Conservation (phyloP, 2,329 filamentous ascomycete genomes). For the Colletotrichum siamense region DNA sequence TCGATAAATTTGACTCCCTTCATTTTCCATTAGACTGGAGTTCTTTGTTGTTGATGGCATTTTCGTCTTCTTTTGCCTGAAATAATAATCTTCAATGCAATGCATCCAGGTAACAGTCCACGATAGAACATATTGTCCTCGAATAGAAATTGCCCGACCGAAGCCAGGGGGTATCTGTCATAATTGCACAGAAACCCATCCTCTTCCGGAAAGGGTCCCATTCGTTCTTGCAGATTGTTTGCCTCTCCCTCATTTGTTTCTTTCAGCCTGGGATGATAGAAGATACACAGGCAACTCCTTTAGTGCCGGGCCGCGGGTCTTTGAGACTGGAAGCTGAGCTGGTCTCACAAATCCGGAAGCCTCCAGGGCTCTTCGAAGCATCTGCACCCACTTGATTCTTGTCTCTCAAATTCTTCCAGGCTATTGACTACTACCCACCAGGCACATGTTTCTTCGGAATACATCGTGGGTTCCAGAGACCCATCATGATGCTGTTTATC, state of each 20-base stretch:
- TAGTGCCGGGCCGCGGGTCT: not conserved
- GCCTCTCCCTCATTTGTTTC: not conserved
- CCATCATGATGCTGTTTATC: not conserved
- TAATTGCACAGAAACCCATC: not conserved
- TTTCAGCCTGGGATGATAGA: not conserved
- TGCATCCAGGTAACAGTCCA: not conserved
- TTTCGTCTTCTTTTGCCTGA: not conserved
- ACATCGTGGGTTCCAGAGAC: not conserved
- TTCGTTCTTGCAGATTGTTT: not conserved
- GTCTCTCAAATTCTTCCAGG: not conserved
- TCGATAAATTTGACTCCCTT: not conserved
- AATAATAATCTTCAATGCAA: not conserved
- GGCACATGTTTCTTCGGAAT: not conserved
- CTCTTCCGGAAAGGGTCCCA: not conserved
- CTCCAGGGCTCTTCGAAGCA: not conserved
- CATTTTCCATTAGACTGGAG: not conserved
- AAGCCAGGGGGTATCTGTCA: not conserved
- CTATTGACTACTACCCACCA: not conserved
- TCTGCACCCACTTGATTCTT: rapidly evolving
- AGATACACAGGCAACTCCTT: rapidly evolving
- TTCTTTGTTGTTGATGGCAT: not conserved
- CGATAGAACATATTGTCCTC: not conserved
- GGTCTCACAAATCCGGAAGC: not conserved
- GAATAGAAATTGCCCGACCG: not conserved
- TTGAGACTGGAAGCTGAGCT: not conserved